Conservation (phyloP, 2,329 filamentous ascomycete genomes). For the Fusarium sp. region DNA sequence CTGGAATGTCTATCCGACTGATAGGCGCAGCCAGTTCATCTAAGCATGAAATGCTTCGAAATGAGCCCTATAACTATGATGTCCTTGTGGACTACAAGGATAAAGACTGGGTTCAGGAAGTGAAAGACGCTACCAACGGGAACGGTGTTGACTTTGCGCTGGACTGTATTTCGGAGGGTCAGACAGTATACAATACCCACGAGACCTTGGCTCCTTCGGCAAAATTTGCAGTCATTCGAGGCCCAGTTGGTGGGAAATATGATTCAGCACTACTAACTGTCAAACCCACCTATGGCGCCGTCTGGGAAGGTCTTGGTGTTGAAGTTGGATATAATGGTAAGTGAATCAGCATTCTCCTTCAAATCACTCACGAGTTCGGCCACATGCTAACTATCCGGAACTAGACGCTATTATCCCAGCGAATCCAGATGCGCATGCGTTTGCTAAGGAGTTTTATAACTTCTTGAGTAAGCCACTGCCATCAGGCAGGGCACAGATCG, state of each 20-base stretch:
- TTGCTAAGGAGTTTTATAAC: slow-evolving; percentile 50
- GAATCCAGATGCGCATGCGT: slow-evolving; percentile 37
- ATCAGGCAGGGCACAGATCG: slow-evolving; percentile 12
- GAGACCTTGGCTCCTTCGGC: slow-evolving; percentile 42
- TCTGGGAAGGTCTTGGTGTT: slow-evolving; percentile 54
- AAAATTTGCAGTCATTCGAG: slow-evolving; percentile 40
- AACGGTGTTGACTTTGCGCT: slow-evolving; percentile 49
- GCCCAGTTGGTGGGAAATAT: slow-evolving; percentile 36
- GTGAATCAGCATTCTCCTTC: accelerated
- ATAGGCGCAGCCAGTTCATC: slow-evolving; percentile 45
- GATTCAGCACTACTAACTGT: slow-evolving; percentile 36
- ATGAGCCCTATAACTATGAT: slow-evolving; percentile 50
- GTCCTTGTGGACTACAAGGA: slow-evolving; percentile 52
- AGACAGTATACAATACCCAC: slow-evolving; percentile 46
- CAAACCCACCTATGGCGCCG: slow-evolving; percentile 52
- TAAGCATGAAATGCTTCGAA: slow-evolving; percentile 41
- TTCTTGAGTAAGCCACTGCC: slow-evolving; percentile 40
- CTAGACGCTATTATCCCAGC: slow-evolving; percentile 21
- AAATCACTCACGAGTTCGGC: accelerated
- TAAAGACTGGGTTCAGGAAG: slow-evolving; percentile 45
- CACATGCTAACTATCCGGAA: accelerated
- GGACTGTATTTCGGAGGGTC: slow-evolving; percentile 53
- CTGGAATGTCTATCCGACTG: slow-evolving; percentile 30
- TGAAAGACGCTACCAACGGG: slow-evolving; percentile 37
- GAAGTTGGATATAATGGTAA: slow-evolving; percentile 51